These are phyloP conservation scores for Ballota nigra DNA, from an alignment of 257 asterid species.

Conservation along the genomic window DNA sequence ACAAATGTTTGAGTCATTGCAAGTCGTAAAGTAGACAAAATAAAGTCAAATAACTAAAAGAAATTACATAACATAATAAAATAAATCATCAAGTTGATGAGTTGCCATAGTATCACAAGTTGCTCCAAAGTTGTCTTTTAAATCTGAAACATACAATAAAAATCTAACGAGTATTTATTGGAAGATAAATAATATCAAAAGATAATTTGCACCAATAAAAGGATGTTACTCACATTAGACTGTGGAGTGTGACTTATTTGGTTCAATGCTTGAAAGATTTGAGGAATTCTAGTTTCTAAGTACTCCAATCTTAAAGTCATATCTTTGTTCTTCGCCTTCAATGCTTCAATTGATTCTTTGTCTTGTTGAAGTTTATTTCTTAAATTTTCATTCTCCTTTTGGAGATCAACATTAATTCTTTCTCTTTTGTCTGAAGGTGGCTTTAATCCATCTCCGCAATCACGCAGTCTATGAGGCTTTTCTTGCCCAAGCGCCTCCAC, in stretches of 20 bases:
- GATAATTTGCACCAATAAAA: background rate
- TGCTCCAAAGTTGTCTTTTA: background rate
- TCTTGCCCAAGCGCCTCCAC: too few relatives aligned
- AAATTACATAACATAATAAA: background rate
- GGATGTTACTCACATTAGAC: too few relatives aligned
- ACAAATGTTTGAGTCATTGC: background rate
- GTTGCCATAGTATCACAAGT: background rate
- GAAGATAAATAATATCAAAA: too few relatives aligned
- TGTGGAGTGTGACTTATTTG: too few relatives aligned
- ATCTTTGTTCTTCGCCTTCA: too few relatives aligned
- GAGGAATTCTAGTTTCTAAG: too few relatives aligned
- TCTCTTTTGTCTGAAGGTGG: background rate
- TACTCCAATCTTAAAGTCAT: too few relatives aligned
- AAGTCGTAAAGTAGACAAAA: background rate
- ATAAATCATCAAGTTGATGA: background rate
- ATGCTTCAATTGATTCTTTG: too few relatives aligned
- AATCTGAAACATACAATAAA: background rate
- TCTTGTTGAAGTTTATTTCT: too few relatives aligned
- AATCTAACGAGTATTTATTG: background rate
- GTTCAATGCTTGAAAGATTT: too few relatives aligned
- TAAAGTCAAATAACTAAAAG: background rate
- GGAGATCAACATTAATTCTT: background rate
- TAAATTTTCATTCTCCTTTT: background rate
- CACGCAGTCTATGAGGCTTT: background rate
- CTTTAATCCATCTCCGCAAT: background rate